Evolutionary conservation across 768 basidiomycete species (phyloP).

Genomic region (Coprinopsis sp.): DNA sequence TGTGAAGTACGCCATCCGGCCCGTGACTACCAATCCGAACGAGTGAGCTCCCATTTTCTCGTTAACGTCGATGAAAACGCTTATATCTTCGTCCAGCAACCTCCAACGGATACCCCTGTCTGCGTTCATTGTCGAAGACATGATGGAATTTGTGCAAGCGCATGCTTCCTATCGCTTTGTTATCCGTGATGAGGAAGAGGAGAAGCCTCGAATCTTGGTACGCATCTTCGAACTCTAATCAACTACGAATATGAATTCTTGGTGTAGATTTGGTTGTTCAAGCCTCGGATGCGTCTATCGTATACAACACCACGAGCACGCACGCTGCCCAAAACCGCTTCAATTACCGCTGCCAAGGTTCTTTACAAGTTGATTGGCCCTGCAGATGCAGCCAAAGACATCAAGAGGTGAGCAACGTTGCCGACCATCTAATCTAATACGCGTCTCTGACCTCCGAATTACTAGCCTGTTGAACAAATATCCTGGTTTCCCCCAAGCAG

Average conservation of each 20-base stretch:
- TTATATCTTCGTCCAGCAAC: constrained; percentile 19
- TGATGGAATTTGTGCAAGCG: constrained; percentile 86
- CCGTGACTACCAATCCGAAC: constrained; percentile 46
- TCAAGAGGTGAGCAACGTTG: constrained; percentile 43
- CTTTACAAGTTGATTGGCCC: constrained; percentile 77
- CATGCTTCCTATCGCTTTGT: constrained; percentile 94
- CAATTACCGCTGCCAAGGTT: constrained; percentile 74
- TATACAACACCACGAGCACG: constrained; percentile 57
- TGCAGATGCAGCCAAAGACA: constrained; percentile 43
- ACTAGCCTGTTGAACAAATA: constrained; percentile 59
- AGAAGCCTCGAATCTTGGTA: constrained; percentile 74
- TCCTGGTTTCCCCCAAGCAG: constrained; percentile 84
- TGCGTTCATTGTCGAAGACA: constrained; percentile 87
- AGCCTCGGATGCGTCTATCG: constrained; percentile 77
- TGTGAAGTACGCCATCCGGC: constrained; percentile 80
- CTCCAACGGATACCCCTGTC: constrained; percentile 60
- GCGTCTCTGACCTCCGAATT: constrained; percentile 7
- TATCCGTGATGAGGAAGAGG: constrained; percentile 82
- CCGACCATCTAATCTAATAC: background rate
- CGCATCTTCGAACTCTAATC: constrained; percentile 21
- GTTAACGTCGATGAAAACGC: constrained; percentile 2
- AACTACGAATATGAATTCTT: too few relatives aligned
- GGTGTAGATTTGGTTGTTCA: constrained; percentile 97
- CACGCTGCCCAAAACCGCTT: constrained; percentile 55
- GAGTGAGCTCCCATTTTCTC: constrained; percentile 43